These are phyloP conservation scores for Cryphonectria naterciae DNA, from an alignment of 2,329 filamentous ascomycete genomes.

Conservation along the genomic window DNA sequence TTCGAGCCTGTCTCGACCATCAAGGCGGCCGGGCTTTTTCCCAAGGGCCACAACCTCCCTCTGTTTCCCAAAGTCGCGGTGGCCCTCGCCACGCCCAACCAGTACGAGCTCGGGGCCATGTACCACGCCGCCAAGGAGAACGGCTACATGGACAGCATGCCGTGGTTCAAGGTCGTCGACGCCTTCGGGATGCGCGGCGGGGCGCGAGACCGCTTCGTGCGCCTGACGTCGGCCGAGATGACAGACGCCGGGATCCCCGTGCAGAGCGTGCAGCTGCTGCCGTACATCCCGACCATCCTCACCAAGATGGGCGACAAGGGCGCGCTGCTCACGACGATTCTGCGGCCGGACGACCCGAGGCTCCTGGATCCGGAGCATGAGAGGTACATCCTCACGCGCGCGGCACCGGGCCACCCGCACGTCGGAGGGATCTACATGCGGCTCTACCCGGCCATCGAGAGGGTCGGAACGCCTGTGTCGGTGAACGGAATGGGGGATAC, in stretches of 20 bases:
- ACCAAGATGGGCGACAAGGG: slow-evolving; percentile 81
- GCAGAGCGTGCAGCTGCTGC: slow-evolving; percentile 81
- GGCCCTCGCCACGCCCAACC: slow-evolving; percentile 81
- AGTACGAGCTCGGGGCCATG: slow-evolving; percentile 80
- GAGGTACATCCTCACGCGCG: slow-evolving; percentile 72
- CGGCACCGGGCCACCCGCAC: slow-evolving; percentile 52
- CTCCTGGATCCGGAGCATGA: slow-evolving; percentile 65
- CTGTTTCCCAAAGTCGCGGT: slow-evolving; percentile 67
- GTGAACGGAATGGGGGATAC: slow-evolving; percentile 97
- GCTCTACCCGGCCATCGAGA: slow-evolving; percentile 67
- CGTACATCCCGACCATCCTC: slow-evolving; percentile 82
- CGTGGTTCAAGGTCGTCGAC: slow-evolving; percentile 83
- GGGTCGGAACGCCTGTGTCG: slow-evolving; percentile 74
- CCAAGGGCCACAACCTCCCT: slow-evolving; percentile 45
- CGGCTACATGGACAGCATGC: slow-evolving; percentile 66
- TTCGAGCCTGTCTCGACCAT: slow-evolving; percentile 89
- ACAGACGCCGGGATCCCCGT: slow-evolving; percentile 83
- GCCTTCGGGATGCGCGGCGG: slow-evolving; percentile 74
- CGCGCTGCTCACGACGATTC: slow-evolving; percentile 73
- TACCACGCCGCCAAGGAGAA: slow-evolving; percentile 69
- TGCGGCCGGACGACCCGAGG: slow-evolving; percentile 69
- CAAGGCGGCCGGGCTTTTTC: slow-evolving; percentile 76
- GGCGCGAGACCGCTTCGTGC: slow-evolving; percentile 72
- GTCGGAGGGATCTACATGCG: slow-evolving; percentile 84
- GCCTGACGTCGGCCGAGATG: slow-evolving; percentile 67